Evolutionary conservation across 345 rosid species (phyloP).

Genomic region (Rhizophora mangle): DNA sequence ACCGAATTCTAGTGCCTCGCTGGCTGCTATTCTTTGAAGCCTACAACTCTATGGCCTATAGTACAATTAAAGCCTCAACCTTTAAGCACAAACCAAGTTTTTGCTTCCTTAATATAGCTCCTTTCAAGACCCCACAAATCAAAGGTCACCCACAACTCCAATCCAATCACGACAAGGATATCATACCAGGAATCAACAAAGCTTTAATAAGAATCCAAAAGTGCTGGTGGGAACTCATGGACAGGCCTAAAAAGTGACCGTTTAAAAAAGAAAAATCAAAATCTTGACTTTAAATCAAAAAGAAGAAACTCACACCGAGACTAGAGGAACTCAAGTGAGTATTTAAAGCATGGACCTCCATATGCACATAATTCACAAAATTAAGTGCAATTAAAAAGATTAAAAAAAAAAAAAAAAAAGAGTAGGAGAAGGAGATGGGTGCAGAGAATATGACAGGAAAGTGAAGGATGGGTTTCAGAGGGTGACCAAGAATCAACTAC

Average conservation of each 20-base stretch:
- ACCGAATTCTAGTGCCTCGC: constrained; percentile 6
- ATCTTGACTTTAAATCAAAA: not conserved
- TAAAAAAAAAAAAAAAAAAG: constrained; percentile 13
- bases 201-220: not conserved
- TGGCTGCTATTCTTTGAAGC: constrained; percentile 4
- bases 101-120: not conserved
- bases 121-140: constrained; percentile 9
- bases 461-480: constrained; percentile 74
- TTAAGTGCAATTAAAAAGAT: not conserved
- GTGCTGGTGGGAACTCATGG: not conserved
- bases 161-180: not conserved
- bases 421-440: constrained; percentile 10
- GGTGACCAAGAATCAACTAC: constrained; percentile 84
- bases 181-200: not conserved
- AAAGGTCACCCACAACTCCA: not conserved
- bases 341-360: constrained; percentile 17
- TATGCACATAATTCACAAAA: constrained; percentile 5
- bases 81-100: constrained; percentile 4
- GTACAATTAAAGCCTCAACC: constrained; percentile 1
- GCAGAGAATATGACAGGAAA: constrained; percentile 54
- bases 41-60: not conserved
- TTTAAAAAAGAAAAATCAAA: not conserved
- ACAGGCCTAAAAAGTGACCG: not conserved
- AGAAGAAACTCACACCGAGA: not conserved
- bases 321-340: constrained; percentile 20